Evolutionary conservation across 1,139 yeast species (phyloP).

Genomic region (Hanseniaspora uvarum): DNA sequence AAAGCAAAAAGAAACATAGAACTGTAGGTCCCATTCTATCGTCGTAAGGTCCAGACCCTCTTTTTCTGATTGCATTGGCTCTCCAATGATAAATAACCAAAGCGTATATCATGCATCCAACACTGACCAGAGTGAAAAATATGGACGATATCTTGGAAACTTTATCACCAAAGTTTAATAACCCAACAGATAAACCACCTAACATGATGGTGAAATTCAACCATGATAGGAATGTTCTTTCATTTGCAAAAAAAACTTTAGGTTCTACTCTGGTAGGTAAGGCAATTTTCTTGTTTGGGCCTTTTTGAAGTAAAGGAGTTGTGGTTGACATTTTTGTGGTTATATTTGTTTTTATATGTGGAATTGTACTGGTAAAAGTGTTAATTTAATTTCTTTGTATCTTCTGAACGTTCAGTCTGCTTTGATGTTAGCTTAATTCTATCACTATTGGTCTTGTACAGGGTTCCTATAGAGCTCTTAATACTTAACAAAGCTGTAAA

Average conservation of each 20-base stretch:
- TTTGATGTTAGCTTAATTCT: background rate
- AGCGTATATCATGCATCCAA: slow-evolving; percentile 96
- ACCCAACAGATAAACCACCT: slow-evolving; percentile 93
- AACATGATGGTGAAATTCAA: slow-evolving; percentile 92
- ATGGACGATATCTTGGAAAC: slow-evolving; percentile 91
- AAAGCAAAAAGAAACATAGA: slow-evolving; percentile 82
- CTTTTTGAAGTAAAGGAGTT: slow-evolving; percentile 52
- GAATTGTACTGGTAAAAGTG: background rate
- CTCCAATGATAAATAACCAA: slow-evolving; percentile 97
- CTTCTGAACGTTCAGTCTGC: background rate
- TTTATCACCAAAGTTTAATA: slow-evolving; percentile 89
- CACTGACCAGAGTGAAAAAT: slow-evolving; percentile 82
- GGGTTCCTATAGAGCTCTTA: too few species aligned
- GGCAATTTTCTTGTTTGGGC: slow-evolving; percentile 83
- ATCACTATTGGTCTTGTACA: background rate
- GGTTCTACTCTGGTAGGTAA: slow-evolving; percentile 98
- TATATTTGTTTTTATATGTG: background rate
- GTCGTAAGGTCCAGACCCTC: slow-evolving; percentile 97
- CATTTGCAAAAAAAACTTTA: slow-evolving; percentile 95
- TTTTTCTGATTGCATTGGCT: slow-evolving; percentile 92
- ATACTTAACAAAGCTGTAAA: too few species aligned
- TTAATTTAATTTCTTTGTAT: background rate
- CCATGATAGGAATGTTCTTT: slow-evolving; percentile 97
- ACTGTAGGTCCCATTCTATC: slow-evolving; percentile 99
- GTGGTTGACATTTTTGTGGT: slow-evolving; percentile 40